Evolutionary conservation across 768 basidiomycete genomes (phyloP).

Genomic region (Rhodotorula kratochvilovae): DNA sequence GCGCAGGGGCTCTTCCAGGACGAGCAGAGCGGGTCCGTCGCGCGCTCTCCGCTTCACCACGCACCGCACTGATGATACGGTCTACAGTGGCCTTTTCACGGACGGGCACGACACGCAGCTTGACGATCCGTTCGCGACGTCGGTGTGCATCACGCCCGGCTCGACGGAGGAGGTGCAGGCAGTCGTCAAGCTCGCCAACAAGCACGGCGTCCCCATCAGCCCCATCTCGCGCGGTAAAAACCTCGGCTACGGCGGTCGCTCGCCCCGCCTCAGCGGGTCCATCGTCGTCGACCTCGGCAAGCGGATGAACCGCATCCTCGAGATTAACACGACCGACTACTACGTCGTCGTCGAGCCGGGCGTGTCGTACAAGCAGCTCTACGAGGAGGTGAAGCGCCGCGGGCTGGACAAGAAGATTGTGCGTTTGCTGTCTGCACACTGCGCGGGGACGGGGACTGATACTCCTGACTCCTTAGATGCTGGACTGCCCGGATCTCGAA

Average conservation of each 20-base stretch:
- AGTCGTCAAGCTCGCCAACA: constrained; percentile 28
- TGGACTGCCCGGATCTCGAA: constrained; percentile 27
- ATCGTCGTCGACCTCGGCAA: constrained; percentile 23
- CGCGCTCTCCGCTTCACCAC: no score
- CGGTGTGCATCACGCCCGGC: constrained; percentile 21
- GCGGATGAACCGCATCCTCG: constrained; percentile 31
- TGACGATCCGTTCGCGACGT: constrained; percentile 11
- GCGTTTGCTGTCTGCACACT: no score
- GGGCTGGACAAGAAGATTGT: constrained; percentile 7
- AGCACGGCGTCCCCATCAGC: constrained; percentile 26
- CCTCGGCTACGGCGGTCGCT: constrained; percentile 36
- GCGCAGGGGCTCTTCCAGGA: background rate
- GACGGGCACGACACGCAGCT: constrained; percentile 20
- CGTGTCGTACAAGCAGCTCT: constrained; percentile 28
- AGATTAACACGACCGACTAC: constrained; percentile 26
- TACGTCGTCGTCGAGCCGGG: constrained; percentile 34
- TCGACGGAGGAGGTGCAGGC: constrained; percentile 13
- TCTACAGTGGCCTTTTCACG: background rate
- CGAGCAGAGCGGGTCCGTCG: constrained; percentile 2
- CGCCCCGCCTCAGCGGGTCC: constrained; percentile 26
- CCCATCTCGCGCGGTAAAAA: constrained; percentile 36
- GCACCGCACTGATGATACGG: no score
- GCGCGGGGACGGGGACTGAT: no score
- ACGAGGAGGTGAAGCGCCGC: constrained; percentile 17
- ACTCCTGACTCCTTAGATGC: constrained; percentile 6